A percentile compares a stretch with the other conserved stretches of the same genome.
phyloP scores from a whole-genome alignment of 1,284 basidiomycete species.

The Cryptococcus jaspeensis region DNA sequence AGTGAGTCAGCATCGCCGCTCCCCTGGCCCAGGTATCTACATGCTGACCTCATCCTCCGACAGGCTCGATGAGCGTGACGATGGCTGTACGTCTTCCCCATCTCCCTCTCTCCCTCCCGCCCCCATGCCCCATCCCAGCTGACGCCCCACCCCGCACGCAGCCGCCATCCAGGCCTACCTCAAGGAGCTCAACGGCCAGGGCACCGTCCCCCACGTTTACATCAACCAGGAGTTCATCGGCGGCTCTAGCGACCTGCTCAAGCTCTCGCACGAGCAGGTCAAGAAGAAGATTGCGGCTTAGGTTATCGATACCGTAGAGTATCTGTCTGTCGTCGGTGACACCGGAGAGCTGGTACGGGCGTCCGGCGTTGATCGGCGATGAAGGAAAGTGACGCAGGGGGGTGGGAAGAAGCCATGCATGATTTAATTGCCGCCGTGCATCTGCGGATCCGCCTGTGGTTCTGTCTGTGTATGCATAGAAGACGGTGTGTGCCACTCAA shows the following conservation, averaged over 20 bases:
- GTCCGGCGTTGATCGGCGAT: no score
- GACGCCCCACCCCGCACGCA: conserved; percentile 16
- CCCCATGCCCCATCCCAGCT: neutral
- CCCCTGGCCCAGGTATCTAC: neutral
- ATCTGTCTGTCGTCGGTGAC: no score
- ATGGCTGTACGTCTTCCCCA: conserved; percentile 39
- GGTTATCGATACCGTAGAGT: no score
- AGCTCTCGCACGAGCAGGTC: conserved; percentile 37
- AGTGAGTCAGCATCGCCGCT: conserved; percentile 26
- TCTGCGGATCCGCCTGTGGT: no score
- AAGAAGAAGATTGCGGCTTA: conserved; percentile 40
- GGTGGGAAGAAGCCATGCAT: neutral
- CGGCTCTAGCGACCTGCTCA: conserved; percentile 49
- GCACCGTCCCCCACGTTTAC: conserved; percentile 50
- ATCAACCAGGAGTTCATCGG: conserved; percentile 51
- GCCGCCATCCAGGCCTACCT: conserved; percentile 50
- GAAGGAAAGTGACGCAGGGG: neutral
- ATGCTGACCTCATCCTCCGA: conserved; percentile 8
- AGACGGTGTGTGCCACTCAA: no score
- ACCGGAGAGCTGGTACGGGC: no score
- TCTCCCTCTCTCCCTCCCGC: neutral
- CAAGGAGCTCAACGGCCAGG: conserved; percentile 43
- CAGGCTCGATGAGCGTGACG: conserved; percentile 48
- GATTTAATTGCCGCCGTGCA: no score
- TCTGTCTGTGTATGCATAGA: no score